A percentile compares a stretch with the other conserved stretches of the same genome.
Evolutionary conservation across 345 rosid genomes (phyloP).

Genomic region (Gynandropsis gynandra): DNA sequence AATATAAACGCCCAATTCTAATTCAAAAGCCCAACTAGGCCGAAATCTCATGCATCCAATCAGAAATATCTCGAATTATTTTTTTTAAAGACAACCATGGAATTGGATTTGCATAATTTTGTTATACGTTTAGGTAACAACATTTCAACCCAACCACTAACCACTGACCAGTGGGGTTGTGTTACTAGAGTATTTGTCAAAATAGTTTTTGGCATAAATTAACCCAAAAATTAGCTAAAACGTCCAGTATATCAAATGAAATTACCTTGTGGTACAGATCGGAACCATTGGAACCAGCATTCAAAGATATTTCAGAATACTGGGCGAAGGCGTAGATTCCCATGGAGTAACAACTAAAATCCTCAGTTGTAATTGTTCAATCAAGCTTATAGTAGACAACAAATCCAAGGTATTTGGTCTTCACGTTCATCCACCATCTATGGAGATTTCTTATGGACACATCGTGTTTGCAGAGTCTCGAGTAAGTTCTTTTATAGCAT

Average conservation of each 20-base stretch:
- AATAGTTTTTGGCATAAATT: too few species aligned
- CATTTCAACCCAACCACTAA: too few species aligned
- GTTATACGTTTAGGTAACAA: background rate
- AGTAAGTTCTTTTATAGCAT: conserved; percentile 28
- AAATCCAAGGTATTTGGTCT: conserved; percentile 72
- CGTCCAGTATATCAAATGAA: too few species aligned
- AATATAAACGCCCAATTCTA: too few species aligned
- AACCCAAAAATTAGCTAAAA: too few species aligned
- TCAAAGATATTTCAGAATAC: too few species aligned
- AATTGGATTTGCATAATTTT: conserved; percentile 6
- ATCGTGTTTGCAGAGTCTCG: conserved; percentile 51
- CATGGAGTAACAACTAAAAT: conserved; percentile 66
- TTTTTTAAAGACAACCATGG: background rate
- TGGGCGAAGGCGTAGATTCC: conserved; percentile 74
- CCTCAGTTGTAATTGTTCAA: conserved; percentile 60
- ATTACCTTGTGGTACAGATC: too few species aligned
- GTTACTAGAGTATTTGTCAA: too few species aligned
- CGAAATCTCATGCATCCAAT: too few species aligned
- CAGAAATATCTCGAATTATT: background rate
- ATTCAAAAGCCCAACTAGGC: too few species aligned
- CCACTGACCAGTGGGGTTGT: too few species aligned
- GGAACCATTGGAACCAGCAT: too few species aligned
- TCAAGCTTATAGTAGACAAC: conserved; percentile 52
- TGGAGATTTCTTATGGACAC: conserved; percentile 49
- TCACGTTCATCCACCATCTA: conserved; percentile 52